Evolutionary conservation across 768 basidiomycete genomes (phyloP).

Genomic region (Tylopilus sp.): DNA sequence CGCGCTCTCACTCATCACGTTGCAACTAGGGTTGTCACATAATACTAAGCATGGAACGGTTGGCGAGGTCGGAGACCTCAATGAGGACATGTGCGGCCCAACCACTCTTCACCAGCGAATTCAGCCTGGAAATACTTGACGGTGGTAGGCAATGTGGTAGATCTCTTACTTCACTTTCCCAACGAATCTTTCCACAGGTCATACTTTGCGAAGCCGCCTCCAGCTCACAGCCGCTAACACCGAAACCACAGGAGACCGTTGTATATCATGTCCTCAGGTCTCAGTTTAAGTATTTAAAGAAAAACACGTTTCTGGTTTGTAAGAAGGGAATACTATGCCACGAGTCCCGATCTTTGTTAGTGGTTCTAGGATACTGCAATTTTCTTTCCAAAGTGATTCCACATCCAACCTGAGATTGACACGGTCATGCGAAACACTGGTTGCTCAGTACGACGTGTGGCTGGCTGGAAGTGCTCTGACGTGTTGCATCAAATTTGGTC

Average conservation of each 20-base stretch:
- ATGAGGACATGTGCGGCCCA: background rate
- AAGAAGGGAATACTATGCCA: too few relatives aligned
- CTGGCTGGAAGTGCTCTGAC: too few relatives aligned
- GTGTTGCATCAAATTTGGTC: too few relatives aligned
- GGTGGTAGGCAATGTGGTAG: background rate
- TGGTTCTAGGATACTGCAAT: too few relatives aligned
- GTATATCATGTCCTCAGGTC: background rate
- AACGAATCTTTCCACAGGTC: background rate
- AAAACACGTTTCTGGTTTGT: too few relatives aligned
- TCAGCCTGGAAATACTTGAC: background rate
- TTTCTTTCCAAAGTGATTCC: too few relatives aligned
- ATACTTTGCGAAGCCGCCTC: background rate
- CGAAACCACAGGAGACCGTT: background rate
- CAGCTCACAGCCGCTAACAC: background rate
- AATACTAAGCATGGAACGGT: slow-evolving; percentile 23
- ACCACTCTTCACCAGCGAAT: slow-evolving; percentile 9
- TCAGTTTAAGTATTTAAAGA: background rate
- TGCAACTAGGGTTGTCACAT: slow-evolving; percentile 22
- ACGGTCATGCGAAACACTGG: too few relatives aligned
- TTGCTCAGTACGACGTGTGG: too few relatives aligned
- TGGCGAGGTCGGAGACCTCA: slow-evolving; percentile 6
- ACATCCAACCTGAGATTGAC: too few relatives aligned
- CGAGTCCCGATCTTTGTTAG: too few relatives aligned
- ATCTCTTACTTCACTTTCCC: background rate
- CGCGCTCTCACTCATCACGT: background rate